A percentile compares a stretch with the other conserved stretches of the same genome.
Conservation (phyloP, 2,329 filamentous ascomycete species). For the Cryphonectria radicalis region DNA sequence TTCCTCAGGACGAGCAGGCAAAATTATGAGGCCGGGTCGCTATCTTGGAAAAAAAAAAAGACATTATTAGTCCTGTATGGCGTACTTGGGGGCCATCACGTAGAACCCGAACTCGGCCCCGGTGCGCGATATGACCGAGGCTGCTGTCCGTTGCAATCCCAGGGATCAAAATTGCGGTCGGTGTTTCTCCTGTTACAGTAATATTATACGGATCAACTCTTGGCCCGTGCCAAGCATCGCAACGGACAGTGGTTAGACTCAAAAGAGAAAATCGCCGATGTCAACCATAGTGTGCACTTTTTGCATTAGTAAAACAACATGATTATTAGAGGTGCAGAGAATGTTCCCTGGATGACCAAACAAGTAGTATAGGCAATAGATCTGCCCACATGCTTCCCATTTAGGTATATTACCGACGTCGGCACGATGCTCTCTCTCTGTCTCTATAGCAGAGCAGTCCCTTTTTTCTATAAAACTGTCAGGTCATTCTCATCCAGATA, state of each 20-base stretch:
- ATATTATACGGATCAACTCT: no score
- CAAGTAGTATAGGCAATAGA: background rate
- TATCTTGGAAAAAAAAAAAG: background rate
- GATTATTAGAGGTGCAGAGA: background rate
- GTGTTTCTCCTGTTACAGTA: no score
- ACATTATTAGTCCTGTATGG: background rate
- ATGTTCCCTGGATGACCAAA: background rate
- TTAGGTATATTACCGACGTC: background rate
- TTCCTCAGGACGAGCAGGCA: constrained; percentile 69
- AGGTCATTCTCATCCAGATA: background rate
- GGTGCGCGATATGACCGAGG: background rate
- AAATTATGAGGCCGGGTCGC: constrained; percentile 48
- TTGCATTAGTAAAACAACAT: background rate
- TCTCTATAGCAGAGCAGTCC: background rate
- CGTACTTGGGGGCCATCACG: no score
- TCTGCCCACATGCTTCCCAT: background rate
- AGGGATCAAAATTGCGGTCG: no score
- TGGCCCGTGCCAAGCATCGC: no score
- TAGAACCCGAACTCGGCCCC: background rate
- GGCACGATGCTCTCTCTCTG: background rate
- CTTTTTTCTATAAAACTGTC: background rate
- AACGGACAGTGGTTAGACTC: no score
- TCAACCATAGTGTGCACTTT: background rate
- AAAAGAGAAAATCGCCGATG: background rate
- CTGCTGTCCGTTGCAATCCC: no score